Percentiles rank a stretch among this genome's conserved stretches.
These are phyloP conservation scores for Rhynchospora tenuis DNA, from an alignment of 176 grass and related monocot genomes.

Conservation along the genomic window DNA sequence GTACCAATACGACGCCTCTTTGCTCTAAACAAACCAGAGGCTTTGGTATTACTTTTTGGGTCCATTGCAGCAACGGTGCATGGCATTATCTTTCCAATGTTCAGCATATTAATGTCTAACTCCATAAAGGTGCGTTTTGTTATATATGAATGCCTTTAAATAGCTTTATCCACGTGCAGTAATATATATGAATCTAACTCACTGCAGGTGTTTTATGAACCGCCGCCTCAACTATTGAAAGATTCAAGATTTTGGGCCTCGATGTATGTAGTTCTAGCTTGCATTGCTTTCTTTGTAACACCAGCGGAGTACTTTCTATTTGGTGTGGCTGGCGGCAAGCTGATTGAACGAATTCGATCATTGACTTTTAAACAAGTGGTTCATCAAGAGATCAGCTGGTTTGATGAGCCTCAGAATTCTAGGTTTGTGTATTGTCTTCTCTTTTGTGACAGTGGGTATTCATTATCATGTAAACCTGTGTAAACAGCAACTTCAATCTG, in stretches of 20 bases:
- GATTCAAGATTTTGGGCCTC: conserved; percentile 71
- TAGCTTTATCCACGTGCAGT: not conserved
- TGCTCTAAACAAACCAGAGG: conserved; percentile 74
- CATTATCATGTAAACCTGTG: not conserved
- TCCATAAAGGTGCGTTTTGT: conserved; percentile 37
- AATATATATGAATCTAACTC: conserved; percentile 37
- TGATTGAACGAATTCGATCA: conserved; percentile 67
- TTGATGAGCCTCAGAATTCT: conserved; percentile 78
- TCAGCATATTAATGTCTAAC: conserved; percentile 60
- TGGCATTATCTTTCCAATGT: conserved; percentile 52
- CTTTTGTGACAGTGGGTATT: not conserved
- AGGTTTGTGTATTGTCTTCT: conserved; percentile 26
- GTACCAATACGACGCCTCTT: conserved; percentile 47
- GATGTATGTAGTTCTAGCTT: conserved; percentile 51
- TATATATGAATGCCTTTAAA: not conserved
- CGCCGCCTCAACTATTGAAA: conserved; percentile 44
- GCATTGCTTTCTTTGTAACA: conserved; percentile 29
- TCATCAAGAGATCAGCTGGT: conserved; percentile 79
- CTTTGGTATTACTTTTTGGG: conserved; percentile 49
- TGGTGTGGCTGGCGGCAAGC: conserved; percentile 65
- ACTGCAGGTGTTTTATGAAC: conserved; percentile 66
- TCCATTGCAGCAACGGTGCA: conserved; percentile 41
- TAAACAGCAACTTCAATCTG: not conserved
- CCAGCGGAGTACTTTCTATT: conserved; percentile 62
- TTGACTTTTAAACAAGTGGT: conserved; percentile 49